These are phyloP conservation scores for Coniophora puteana DNA, from an alignment of 1,284 basidiomycete species.

Conservation along the genomic window DNA sequence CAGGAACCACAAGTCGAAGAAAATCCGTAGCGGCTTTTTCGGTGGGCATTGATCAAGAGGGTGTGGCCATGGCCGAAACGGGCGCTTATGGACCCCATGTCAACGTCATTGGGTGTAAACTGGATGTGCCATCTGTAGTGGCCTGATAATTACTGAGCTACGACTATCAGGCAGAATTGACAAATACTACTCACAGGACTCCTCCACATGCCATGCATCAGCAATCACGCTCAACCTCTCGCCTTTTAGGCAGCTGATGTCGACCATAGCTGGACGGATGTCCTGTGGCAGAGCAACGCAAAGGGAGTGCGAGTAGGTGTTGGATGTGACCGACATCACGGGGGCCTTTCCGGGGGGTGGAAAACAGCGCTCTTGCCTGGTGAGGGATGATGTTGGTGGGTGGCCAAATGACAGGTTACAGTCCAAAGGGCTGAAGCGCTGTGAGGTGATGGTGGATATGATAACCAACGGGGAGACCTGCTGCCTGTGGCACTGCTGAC, in stretches of 20 bases:
- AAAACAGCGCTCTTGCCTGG: constrained; percentile 33
- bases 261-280: constrained; percentile 55
- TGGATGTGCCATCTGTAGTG: constrained; percentile 55
- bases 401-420: too few relatives aligned
- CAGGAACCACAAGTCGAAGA: too few relatives aligned
- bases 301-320: constrained; percentile 28
- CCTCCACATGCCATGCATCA: constrained; percentile 56
- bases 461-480: too few relatives aligned
- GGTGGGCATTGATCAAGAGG: constrained; percentile 40
- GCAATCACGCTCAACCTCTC: constrained; percentile 49
- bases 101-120: constrained; percentile 43
- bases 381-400: constrained; percentile 31
- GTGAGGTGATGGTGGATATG: too few relatives aligned
- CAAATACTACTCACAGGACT: constrained; percentile 37
- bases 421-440: too few relatives aligned
- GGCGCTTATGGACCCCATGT: constrained; percentile 45
- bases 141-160: constrained; percentile 28
- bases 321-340: constrained; percentile 36
- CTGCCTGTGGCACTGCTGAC: too few relatives aligned
- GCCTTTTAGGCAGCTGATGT: constrained; percentile 48
- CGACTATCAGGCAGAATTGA: not conserved
- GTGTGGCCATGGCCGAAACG: constrained; percentile 39
- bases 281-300: constrained; percentile 39
- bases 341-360: constrained; percentile 34
- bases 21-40: too few relatives aligned